phyloP scores from a whole-genome alignment of 2,329 filamentous ascomycete genomes.

The Uncinocarpus reesii region DNA sequence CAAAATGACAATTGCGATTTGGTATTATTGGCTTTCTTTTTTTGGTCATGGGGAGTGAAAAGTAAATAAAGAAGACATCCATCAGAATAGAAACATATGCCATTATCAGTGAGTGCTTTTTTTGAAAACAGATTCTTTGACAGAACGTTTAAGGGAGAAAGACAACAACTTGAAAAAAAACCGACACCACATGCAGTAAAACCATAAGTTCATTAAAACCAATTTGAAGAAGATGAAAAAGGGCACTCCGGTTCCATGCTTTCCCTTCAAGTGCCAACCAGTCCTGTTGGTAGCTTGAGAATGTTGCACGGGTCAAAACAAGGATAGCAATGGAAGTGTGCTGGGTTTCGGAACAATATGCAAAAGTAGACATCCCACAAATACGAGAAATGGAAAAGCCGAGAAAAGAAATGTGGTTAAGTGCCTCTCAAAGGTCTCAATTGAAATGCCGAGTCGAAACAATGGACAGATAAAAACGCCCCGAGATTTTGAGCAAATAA shows the following conservation, averaged over 20 bases:
- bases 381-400: not conserved
- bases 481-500: constrained; percentile 3
- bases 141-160: not conserved
- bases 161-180: not conserved
- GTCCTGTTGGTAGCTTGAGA: not conserved
- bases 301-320: too few species aligned
- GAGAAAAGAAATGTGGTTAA: not conserved
- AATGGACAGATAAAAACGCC: not conserved
- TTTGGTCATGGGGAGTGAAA: not conserved
- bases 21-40: not conserved
- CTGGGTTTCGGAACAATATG: not conserved
- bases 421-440: constrained; percentile 1
- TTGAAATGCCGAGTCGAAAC: constrained; percentile 6
- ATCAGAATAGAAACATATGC: not conserved
- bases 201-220: constrained; percentile 3
- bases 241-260: not conserved
- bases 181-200: not conserved
- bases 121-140: not conserved
- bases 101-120: constrained; percentile 6
- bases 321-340: not conserved
- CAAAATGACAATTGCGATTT: not conserved
- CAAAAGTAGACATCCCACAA: constrained; percentile 2
- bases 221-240: not conserved
- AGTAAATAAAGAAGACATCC: not conserved
- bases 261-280: not conserved